Conservation (phyloP, 75 land plant species). For the Adiantum capillusveneris region DNA sequence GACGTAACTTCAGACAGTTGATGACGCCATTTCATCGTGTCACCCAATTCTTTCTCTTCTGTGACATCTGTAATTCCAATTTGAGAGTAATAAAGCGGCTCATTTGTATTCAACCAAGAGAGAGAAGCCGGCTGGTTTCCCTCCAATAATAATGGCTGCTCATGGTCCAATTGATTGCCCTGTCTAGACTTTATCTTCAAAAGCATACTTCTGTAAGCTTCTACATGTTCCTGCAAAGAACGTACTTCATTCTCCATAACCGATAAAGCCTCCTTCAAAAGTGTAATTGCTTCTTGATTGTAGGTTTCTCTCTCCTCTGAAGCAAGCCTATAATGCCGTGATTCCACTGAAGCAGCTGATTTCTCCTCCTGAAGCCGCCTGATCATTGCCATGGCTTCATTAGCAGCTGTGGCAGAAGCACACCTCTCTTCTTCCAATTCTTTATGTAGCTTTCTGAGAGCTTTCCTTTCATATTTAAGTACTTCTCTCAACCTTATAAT, state of each 20-base stretch:
- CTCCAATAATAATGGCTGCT: too few species aligned
- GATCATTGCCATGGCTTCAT: slow-evolving; percentile 84
- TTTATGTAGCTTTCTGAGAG: slow-evolving; percentile 41
- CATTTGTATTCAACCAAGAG: too few species aligned
- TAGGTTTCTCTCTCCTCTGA: slow-evolving; percentile 66
- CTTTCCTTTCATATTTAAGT: slow-evolving; percentile 41
- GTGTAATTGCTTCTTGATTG: slow-evolving; percentile 47
- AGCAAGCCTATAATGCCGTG: slow-evolving; percentile 69
- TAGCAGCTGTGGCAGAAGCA: slow-evolving; percentile 70
- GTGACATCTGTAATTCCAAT: too few species aligned
- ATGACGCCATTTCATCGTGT: too few species aligned
- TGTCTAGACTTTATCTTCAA: too few species aligned
- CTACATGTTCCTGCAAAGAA: too few species aligned
- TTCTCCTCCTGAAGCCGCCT: slow-evolving; percentile 83
- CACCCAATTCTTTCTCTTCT: too few species aligned
- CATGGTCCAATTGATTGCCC: too few species aligned
- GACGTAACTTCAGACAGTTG: too few species aligned
- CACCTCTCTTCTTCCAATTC: slow-evolving; percentile 84
- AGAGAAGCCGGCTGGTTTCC: too few species aligned
- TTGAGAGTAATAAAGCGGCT: too few species aligned
- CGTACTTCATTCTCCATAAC: slow-evolving; percentile 25
- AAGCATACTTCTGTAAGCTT: too few species aligned
- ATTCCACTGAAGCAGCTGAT: slow-evolving; percentile 67
- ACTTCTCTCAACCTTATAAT: slow-evolving; percentile 31
- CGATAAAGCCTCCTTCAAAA: slow-evolving; percentile 50